Evolutionary conservation across 352 stramenopile genomes (phyloP).

Genomic region (Phytopythium mirpurense): DNA sequence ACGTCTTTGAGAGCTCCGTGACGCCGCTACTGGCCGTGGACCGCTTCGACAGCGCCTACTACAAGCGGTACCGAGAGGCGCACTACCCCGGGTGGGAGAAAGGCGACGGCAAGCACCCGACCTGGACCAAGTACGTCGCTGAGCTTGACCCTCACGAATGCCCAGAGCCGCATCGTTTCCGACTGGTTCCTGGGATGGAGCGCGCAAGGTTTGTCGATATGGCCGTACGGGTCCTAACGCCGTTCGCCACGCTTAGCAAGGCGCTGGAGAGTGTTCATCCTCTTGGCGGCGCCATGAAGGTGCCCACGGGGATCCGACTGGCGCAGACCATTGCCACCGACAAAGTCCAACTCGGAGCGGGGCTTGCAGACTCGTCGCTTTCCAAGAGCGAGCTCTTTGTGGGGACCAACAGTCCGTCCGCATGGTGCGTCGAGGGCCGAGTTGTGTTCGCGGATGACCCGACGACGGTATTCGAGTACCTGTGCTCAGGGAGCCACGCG

Average conservation of each 20-base stretch:
- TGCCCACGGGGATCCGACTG: slow-evolving; percentile 37
- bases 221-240: slow-evolving; percentile 37
- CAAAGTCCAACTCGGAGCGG: slow-evolving; percentile 17
- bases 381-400: not conserved
- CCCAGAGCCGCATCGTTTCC: slow-evolving; percentile 37
- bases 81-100: slow-evolving; percentile 44
- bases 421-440: slow-evolving; percentile 58
- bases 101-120: slow-evolving; percentile 1
- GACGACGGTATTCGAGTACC: slow-evolving; percentile 41
- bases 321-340: slow-evolving; percentile 37
- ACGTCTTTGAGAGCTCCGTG: slow-evolving; percentile 60
- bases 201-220: slow-evolving; percentile 47
- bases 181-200: slow-evolving; percentile 45
- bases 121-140: slow-evolving; percentile 18
- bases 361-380: slow-evolving; percentile 6
- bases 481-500: slow-evolving; percentile 46
- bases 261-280: slow-evolving; percentile 38
- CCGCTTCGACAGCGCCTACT: slow-evolving; percentile 55
- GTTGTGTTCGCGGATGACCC: slow-evolving; percentile 46
- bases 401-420: not conserved
- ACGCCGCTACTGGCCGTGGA: slow-evolving; percentile 47
- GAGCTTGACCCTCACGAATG: slow-evolving; percentile 20
- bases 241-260: slow-evolving; percentile 40
- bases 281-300: slow-evolving; percentile 18
- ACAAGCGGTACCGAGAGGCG: slow-evolving; percentile 38